These are phyloP conservation scores for Vitis rupestris DNA, from an alignment of 164 flowering plant species.

Conservation along the genomic window DNA sequence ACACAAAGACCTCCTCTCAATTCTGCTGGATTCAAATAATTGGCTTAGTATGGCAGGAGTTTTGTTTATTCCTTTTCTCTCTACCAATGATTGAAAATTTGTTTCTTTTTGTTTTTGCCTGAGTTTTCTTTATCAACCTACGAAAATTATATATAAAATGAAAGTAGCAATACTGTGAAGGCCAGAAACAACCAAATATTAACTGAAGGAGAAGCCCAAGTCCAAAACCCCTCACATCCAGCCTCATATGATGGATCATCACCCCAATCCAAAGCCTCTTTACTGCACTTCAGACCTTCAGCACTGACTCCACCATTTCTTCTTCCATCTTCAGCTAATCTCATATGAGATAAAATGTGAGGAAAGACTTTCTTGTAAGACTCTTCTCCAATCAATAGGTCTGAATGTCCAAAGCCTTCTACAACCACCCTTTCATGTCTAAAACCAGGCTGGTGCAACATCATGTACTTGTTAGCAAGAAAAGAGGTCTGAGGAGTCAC, in stretches of 20 bases:
- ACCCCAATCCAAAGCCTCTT: constrained; percentile 40
- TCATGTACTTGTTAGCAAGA: constrained; percentile 59
- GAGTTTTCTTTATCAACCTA: too few species aligned
- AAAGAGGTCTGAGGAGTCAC: constrained; percentile 57
- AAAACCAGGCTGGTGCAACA: constrained; percentile 57
- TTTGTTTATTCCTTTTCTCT: too few species aligned
- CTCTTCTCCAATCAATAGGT: constrained; percentile 54
- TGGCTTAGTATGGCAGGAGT: too few species aligned
- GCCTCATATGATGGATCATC: constrained; percentile 26
- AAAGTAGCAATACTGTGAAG: too few species aligned
- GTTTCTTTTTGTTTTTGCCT: too few species aligned
- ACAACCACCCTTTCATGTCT: constrained; percentile 51
- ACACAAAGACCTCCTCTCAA: too few species aligned
- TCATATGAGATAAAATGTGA: constrained; percentile 45
- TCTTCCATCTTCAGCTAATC: constrained; percentile 24
- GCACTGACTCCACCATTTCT: not conserved
- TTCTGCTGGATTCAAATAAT: too few species aligned
- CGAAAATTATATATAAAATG: too few species aligned
- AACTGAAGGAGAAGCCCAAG: constrained; percentile 21
- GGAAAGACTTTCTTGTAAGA: constrained; percentile 46
- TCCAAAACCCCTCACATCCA: constrained; percentile 7
- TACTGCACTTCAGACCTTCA: constrained; percentile 15
- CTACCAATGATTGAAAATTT: too few species aligned
- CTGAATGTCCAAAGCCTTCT: constrained; percentile 62
- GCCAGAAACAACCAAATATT: constrained; percentile 12